A percentile compares a stretch with the other conserved stretches of the same genome.
Evolutionary conservation across 1,139 yeast genomes (phyloP).

Genomic region (Lodderomyces pseudojiufengensis): DNA sequence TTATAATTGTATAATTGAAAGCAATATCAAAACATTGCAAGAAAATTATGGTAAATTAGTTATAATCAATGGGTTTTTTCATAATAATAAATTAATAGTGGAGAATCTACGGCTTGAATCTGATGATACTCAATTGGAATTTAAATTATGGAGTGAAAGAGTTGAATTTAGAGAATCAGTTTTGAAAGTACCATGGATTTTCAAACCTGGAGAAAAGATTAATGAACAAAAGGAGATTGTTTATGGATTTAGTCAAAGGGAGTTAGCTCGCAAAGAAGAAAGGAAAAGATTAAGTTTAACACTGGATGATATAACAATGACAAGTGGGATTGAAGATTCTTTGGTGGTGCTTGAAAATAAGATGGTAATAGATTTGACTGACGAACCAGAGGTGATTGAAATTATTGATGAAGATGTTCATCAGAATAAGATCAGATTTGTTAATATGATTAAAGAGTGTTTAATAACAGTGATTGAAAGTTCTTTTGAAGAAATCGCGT

Average conservation of each 20-base stretch:
- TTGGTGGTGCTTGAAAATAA: no score
- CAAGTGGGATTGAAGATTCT: no score
- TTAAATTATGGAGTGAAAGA: conserved; percentile 32
- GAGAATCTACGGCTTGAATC: conserved; percentile 17
- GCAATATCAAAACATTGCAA: no score
- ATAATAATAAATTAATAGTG: conserved; percentile 21
- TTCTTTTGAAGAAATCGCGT: background rate
- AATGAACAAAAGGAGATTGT: background rate
- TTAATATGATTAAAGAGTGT: conserved; percentile 4
- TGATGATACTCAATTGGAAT: conserved; percentile 20
- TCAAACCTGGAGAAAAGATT: conserved; percentile 12
- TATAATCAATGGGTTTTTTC: conserved; percentile 13
- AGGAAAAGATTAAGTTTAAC: background rate
- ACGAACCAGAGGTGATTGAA: no score
- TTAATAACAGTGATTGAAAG: conserved; percentile 1
- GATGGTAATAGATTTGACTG: no score
- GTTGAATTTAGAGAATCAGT: conserved; percentile 20
- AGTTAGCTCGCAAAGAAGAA: background rate
- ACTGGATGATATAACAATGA: no score
- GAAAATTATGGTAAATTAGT: conserved; percentile 17
- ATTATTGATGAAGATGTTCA: no score
- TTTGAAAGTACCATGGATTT: conserved; percentile 24
- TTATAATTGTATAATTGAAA: no score
- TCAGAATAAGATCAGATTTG: background rate
- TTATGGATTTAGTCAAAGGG: conserved; percentile 1